phyloP scores from a whole-genome alignment of 352 stramenopile genomes.

The Thraustochytrium sp. region DNA sequence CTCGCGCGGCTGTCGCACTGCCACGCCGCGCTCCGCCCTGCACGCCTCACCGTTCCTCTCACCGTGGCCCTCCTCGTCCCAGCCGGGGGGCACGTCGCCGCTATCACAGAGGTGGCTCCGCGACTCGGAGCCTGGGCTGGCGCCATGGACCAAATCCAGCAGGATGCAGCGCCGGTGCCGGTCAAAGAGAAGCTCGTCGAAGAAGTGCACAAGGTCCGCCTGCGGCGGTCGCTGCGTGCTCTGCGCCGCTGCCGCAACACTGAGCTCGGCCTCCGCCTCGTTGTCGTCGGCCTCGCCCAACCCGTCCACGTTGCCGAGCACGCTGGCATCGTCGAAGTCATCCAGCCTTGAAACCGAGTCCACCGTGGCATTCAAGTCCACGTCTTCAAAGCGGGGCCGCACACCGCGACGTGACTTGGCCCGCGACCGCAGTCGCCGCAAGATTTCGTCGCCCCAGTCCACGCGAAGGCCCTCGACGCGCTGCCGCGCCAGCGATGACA shows the following conservation, averaged over 20 bases:
- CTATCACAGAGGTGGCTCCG: no score
- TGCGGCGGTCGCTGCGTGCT: background rate
- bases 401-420: background rate
- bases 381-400: background rate
- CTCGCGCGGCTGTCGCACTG: no score
- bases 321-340: background rate
- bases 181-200: slow-evolving; percentile 10
- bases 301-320: background rate
- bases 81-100: no score
- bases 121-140: no score
- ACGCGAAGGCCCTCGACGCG: background rate
- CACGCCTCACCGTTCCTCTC: no score
- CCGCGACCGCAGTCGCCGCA: background rate
- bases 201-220: background rate
- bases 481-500: background rate
- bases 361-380: background rate
- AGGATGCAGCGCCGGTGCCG: background rate
- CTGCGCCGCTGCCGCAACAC: background rate
- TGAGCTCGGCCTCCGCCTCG: background rate
- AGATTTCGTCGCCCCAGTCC: slow-evolving; percentile 1
- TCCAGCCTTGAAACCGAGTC: background rate
- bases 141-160: no score
- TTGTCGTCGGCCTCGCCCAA: background rate
- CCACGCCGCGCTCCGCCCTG: no score
- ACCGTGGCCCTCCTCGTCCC: no score